Conservation (phyloP, 2,329 filamentous ascomycete species). For the Sporothrix globosa region DNA sequence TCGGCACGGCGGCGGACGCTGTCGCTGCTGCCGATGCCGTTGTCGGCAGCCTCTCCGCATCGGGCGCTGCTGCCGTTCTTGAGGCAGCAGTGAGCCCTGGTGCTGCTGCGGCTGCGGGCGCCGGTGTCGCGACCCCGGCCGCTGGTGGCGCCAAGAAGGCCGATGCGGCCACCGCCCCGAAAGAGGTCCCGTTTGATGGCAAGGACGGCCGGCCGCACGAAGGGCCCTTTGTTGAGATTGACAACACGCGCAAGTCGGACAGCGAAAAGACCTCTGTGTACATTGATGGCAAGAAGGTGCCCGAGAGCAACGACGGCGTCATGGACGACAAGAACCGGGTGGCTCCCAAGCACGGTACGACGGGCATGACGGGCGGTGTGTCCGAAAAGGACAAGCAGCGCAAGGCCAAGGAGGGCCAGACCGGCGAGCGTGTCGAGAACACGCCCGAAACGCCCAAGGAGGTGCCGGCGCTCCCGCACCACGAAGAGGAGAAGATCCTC, state of each 20-base stretch:
- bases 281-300: conserved; percentile 64
- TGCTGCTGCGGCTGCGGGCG: conserved; percentile 6
- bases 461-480: conserved; percentile 77
- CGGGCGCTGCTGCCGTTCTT: conserved; percentile 6
- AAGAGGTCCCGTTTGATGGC: conserved; percentile 87
- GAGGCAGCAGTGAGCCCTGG: conserved; percentile 22
- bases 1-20: conserved; percentile 21
- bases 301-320: conserved; percentile 73
- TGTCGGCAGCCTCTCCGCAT: conserved; percentile 17
- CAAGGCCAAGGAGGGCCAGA: conserved; percentile 67
- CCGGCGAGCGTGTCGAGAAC: conserved; percentile 68
- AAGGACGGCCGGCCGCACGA: conserved; percentile 91
- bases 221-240: conserved; percentile 74
- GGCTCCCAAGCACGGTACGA: conserved; percentile 80
- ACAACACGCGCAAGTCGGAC: conserved; percentile 44
- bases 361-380: conserved; percentile 86
- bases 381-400: conserved; percentile 81
- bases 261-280: conserved; percentile 53
- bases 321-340: conserved; percentile 86
- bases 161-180: conserved; percentile 50
- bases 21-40: conserved; percentile 7
- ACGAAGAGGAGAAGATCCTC: conserved; percentile 71
- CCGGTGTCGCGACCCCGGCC: conserved; percentile 5
- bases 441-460: conserved; percentile 84
- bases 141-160: conserved; percentile 42